Evolutionary conservation across 495 filamentous ascomycete genomes (phyloP).

Genomic region (Polyplosphaeria fusca): DNA sequence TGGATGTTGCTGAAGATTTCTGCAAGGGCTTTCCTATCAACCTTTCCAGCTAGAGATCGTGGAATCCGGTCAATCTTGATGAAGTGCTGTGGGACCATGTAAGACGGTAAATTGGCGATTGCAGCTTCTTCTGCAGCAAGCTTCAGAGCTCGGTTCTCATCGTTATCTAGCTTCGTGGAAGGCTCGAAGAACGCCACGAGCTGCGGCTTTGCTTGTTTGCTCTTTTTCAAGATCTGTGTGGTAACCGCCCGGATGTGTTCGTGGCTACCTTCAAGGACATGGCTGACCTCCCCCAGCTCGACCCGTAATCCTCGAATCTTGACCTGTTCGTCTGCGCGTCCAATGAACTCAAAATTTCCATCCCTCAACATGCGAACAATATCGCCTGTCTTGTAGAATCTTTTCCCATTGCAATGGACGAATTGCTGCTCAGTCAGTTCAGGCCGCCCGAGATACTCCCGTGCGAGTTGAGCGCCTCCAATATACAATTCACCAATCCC

Average conservation of each 20-base stretch:
- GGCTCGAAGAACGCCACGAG: constrained; percentile 31
- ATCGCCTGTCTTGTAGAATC: constrained; percentile 36
- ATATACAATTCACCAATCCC: constrained; percentile 37
- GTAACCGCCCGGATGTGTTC: constrained; percentile 22
- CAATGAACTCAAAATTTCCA: constrained; percentile 33
- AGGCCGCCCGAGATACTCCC: constrained; percentile 21
- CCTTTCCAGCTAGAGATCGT: constrained; percentile 41
- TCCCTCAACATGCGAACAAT: constrained; percentile 33
- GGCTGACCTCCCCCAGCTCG: constrained; percentile 36
- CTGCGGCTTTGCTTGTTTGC: constrained; percentile 21
- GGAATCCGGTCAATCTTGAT: constrained; percentile 29
- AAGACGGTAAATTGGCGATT: constrained; percentile 18
- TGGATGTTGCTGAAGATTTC: constrained; percentile 31
- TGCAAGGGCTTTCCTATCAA: constrained; percentile 39
- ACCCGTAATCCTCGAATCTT: constrained; percentile 34
- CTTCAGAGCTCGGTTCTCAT: constrained; percentile 5
- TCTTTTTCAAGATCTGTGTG: constrained; percentile 24
- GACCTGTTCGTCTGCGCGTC: constrained; percentile 35
- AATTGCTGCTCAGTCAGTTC: constrained; percentile 24
- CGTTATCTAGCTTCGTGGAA: not conserved
- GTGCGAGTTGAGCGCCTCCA: constrained; percentile 33
- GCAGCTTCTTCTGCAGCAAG: constrained; percentile 6
- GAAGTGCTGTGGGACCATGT: constrained; percentile 34
- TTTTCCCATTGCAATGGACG: constrained; percentile 23
- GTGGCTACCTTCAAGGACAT: constrained; percentile 24